phyloP scores from a whole-genome alignment of 306 rosid species.

The Pyrus pyrifolia region DNA sequence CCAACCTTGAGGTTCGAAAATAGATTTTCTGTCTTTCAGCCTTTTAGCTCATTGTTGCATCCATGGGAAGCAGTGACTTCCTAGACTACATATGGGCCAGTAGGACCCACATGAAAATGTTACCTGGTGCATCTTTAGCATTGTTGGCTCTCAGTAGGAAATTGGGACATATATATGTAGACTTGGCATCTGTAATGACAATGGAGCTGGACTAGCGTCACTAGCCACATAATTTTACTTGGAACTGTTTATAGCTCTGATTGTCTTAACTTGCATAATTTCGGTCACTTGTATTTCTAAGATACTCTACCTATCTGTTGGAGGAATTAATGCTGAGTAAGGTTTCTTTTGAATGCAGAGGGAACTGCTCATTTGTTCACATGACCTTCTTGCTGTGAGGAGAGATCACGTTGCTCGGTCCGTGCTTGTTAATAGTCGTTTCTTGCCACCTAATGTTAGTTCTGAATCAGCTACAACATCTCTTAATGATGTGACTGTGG shows the following conservation, averaged over 20 bases:
- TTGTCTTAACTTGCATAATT: neutral
- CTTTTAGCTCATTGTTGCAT: neutral
- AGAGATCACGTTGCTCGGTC: constrained; percentile 82
- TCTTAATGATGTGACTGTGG: constrained; percentile 83
- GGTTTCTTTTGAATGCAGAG: constrained; percentile 45
- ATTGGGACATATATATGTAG: neutral
- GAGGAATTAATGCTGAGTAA: neutral
- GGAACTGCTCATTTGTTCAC: constrained; percentile 86
- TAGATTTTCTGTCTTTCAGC: neutral
- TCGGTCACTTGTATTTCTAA: neutral
- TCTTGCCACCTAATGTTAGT: constrained; percentile 69
- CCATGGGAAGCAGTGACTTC: neutral
- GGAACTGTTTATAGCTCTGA: neutral
- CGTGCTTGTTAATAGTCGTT: constrained; percentile 51
- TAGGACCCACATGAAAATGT: neutral
- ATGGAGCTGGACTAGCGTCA: neutral
- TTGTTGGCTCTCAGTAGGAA: neutral
- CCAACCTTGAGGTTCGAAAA: neutral
- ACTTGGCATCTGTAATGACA: neutral
- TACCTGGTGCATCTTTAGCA: neutral
- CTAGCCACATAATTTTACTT: neutral
- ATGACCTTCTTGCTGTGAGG: constrained; percentile 71
- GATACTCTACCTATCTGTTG: neutral
- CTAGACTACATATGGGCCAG: neutral
- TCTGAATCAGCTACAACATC: constrained; percentile 98